Evolutionary conservation across 2,329 filamentous ascomycete species (phyloP).

Genomic region (Fusarium austroafricanum): DNA sequence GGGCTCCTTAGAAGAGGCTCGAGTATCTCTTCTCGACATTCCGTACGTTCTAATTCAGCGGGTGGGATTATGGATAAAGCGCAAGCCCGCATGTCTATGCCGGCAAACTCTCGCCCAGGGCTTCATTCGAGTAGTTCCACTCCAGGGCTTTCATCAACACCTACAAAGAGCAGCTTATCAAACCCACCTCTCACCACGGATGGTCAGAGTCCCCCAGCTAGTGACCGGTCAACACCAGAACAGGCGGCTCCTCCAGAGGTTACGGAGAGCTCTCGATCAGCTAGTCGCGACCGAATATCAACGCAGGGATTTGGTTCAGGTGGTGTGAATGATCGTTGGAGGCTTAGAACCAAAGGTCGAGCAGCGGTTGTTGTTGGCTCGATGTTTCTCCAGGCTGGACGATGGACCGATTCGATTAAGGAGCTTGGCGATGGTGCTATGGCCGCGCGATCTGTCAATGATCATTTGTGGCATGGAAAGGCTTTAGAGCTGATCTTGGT

Average conservation of each 20-base stretch:
- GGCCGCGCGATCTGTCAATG: conserved; percentile 81
- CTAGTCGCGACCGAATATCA: conserved; percentile 67
- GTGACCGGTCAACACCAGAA: conserved; percentile 57
- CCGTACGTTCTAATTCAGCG: conserved; percentile 66
- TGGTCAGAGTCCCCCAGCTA: conserved; percentile 53
- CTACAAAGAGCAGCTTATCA: conserved; percentile 61
- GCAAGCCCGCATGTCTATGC: conserved; percentile 84
- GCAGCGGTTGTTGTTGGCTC: conserved; percentile 84
- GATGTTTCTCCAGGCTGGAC: conserved; percentile 87
- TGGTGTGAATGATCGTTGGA: conserved; percentile 79
- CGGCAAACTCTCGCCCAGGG: conserved; percentile 62
- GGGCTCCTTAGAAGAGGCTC: conserved; percentile 64
- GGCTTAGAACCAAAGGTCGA: conserved; percentile 83
- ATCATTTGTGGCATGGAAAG: conserved; percentile 98
- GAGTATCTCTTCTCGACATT: conserved; percentile 59
- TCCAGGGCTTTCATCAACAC: conserved; percentile 63
- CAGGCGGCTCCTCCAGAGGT: conserved; percentile 53
- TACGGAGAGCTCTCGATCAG: conserved; percentile 60
- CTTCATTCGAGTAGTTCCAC: conserved; percentile 60
- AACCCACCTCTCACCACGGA: conserved; percentile 63
- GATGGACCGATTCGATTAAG: conserved; percentile 88
- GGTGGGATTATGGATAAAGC: conserved; percentile 67
- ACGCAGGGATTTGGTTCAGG: conserved; percentile 78
- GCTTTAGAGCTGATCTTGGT: conserved; percentile 88
- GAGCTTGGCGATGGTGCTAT: conserved; percentile 85